phyloP scores from a whole-genome alignment of 768 basidiomycete genomes.

The Phaeotremella fagi region DNA sequence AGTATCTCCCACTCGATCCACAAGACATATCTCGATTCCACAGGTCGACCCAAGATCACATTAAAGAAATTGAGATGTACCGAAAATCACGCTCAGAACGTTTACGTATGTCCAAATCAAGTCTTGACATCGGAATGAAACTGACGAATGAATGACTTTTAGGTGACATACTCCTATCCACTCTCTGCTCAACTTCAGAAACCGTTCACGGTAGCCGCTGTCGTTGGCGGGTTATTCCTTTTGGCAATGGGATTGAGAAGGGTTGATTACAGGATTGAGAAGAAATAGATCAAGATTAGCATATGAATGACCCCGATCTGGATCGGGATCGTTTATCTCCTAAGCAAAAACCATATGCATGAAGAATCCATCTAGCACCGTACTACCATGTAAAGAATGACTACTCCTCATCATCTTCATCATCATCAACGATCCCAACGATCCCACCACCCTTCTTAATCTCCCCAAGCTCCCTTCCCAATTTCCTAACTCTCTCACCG shows the following conservation, averaged over 20 bases:
- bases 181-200: conserved; percentile 78
- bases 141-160: not conserved
- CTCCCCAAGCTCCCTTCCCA: conserved; percentile 59
- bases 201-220: conserved; percentile 66
- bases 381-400: not conserved
- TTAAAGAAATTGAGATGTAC: conserved; percentile 71
- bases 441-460: conserved; percentile 46
- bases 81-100: conserved; percentile 68
- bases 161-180: conserved; percentile 87
- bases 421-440: conserved; percentile 54
- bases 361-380: not conserved
- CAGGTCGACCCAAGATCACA: conserved; percentile 73
- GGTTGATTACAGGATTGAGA: conserved; percentile 55
- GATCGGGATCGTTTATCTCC: no score
- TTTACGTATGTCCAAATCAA: conserved; percentile 62
- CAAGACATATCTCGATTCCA: conserved; percentile 84
- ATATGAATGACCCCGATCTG: no score
- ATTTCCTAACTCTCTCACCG: conserved; percentile 66
- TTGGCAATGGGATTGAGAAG: conserved; percentile 51
- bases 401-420: conserved; percentile 49
- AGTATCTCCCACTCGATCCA: conserved; percentile 62
- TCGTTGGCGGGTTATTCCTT: conserved; percentile 47
- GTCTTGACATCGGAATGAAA: no score
- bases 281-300: conserved; percentile 15
- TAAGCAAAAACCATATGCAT: not conserved